phyloP scores from a whole-genome alignment of 1,284 basidiomycete genomes.

The Rhizoctonia solani region DNA sequence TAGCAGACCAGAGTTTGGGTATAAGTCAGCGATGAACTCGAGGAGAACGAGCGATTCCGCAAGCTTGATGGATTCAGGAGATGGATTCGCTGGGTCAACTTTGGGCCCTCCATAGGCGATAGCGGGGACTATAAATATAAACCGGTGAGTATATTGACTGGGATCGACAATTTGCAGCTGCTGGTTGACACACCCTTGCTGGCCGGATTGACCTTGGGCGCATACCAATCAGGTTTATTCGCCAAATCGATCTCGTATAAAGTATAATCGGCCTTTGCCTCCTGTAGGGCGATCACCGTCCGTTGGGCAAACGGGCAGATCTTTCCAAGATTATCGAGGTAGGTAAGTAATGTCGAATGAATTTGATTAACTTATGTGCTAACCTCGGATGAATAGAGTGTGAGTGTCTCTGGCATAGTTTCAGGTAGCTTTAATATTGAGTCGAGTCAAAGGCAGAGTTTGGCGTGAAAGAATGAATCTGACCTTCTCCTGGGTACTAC shows the following conservation, averaged over 20 bases:
- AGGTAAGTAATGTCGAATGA: not conserved
- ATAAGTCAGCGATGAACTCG: conserved; percentile 64
- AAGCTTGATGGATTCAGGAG: conserved; percentile 60
- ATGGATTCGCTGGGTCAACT: conserved; percentile 56
- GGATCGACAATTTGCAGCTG: not conserved
- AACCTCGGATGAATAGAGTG: conserved; percentile 56
- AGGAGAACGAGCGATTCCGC: conserved; percentile 65
- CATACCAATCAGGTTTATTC: conserved; percentile 70
- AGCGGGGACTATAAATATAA: conserved; percentile 52
- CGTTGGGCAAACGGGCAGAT: conserved; percentile 57
- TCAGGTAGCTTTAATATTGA: not conserved
- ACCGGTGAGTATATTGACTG: no score
- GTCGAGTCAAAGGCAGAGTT: no score
- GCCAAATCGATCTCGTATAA: conserved; percentile 58
- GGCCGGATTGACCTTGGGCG: conserved; percentile 62
- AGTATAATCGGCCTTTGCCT: conserved; percentile 56
- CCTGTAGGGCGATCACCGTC: conserved; percentile 62
- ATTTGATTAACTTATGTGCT: not conserved
- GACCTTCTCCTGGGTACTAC: no score
- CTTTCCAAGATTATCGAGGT: conserved; percentile 40
- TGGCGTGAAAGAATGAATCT: no score
- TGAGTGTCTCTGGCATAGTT: conserved; percentile 49
- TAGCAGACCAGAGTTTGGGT: conserved; percentile 53
- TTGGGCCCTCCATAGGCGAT: conserved; percentile 62
- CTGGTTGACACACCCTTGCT: conserved; percentile 49